Base-by-base conservation (phyloP, 257 asterid species). In the Plectranthus barbatus region DNA sequence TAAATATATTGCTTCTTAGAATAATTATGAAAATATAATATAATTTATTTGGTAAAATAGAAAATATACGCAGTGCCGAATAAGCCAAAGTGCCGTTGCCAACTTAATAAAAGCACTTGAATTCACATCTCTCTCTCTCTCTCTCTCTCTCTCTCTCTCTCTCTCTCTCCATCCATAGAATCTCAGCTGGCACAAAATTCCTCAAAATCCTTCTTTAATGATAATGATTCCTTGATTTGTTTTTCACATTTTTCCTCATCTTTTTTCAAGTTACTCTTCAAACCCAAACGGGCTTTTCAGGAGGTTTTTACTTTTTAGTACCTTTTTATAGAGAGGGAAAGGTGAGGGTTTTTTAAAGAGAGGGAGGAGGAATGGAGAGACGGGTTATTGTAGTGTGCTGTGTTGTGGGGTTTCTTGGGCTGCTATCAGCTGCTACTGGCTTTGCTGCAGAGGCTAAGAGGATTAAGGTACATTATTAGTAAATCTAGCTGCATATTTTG, bases 361-460 rank as follows among this genome's bases (percentile, higher is more conserved):
- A 56, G 6, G 19, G 59, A 62, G 50, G 56, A 46, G 31, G 48
- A 50, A 76, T 88, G 95, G 95, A 88, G 76, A 84, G 81, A 69
- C 79, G 80, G 47, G 88, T 55, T 26, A 58, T 75, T 64, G 13
- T 76, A 39, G 71, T 83, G 10, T 78, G 90, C 71, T 71, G 60
- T 49, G 85, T 76, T 46, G 96, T 80, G 23, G 93, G 86, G 7
- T 62, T 86, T 56, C 69, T 89, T 33, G 96, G 95, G 48, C 52
- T 89, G 51, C 53, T 89, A 8, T 84, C 91, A 70, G 95, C 87
- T 68, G 88, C 79, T 19, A 73, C 87, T 2, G 96, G 84, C 63
- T 86, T 88, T 70, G 95, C 90, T 56, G 95, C 96, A 5, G 93
- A 86, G 69, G 86, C 82, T 67, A 86, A 74, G 64, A 77, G 87